Base-by-base conservation (phyloP, 2,329 filamentous ascomycete species). In the Penicillium olsonii region DNA sequence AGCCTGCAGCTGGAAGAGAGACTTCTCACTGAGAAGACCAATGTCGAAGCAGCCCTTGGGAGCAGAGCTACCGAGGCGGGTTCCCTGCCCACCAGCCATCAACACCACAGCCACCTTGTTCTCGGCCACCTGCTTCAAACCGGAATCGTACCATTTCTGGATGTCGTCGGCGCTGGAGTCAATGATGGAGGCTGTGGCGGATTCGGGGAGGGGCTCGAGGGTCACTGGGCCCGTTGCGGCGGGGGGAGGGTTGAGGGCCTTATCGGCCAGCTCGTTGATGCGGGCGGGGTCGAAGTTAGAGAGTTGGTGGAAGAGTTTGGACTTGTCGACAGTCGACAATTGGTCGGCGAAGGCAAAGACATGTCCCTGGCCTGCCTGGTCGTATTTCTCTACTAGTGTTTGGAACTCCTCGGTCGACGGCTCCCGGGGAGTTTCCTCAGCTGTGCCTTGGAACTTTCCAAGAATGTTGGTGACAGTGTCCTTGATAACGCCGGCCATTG, bases 11-110 rank as follows among this genome's bases (percentile, higher is more conserved):
- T 97, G 92, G 82, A 99, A 99, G 52, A 99, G 82, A 14, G 91
- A 91, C 79, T 99, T 99, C 68, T 87, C 77, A 61, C 90, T 96
- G 26, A 92, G 90, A 49, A 99, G 83, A 15, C 91, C 91, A 71
- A 99, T 97, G 69, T 99, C 87, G 75, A 89, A 99, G 82, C 92
- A 97, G 49, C 94, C 94, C 79, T 99, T 99, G 60, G 94, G 94
- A 15, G 87, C 92, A 49, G 91, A 94, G 79, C 91, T 96, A 61
- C 94, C 94, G 56, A 99, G 78, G 55, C 94, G 84, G 54, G 94
- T 99, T 57, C 94, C 94, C 77, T 99, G 94, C 27, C 94, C 94
- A 68, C 94, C 94, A 50, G 94, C 94, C 89, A 99, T 95, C 65
- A 99, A 83, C 43, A 99, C 90, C 15, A 99, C 94, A 26, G 84